Percentiles rank a stretch among this genome's conserved stretches.
Evolutionary conservation across 2,329 filamentous ascomycete species (phyloP).

Genomic region (Xylariaceae sp.): DNA sequence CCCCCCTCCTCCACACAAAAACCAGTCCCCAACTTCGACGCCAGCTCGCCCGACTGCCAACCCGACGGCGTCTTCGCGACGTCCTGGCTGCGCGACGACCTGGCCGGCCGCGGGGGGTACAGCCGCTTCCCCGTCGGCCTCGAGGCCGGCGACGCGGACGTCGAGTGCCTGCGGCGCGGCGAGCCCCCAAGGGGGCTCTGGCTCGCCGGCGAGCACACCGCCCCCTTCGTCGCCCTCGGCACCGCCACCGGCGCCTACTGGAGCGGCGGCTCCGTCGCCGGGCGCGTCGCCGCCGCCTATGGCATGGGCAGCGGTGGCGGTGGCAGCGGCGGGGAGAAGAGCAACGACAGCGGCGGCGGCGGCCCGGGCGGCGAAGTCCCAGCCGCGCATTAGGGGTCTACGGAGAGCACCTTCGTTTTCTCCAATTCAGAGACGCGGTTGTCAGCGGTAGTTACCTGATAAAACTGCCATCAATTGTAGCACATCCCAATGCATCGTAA

Average conservation of each 20-base stretch:
- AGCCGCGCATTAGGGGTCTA: too few relatives aligned
- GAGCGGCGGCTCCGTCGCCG: constrained; percentile 74
- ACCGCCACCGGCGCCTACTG: constrained; percentile 89
- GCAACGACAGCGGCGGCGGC: too few relatives aligned
- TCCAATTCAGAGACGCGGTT: too few relatives aligned
- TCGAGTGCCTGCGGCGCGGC: constrained; percentile 56
- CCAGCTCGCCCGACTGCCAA: constrained; percentile 45
- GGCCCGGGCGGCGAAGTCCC: too few relatives aligned
- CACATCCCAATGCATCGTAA: too few relatives aligned
- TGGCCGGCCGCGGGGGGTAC: constrained; percentile 78
- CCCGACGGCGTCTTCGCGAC: constrained; percentile 62
- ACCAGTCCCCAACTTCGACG: too few relatives aligned
- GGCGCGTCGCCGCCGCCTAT: constrained; percentile 52
- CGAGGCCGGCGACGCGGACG: constrained; percentile 61
- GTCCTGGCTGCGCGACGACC: constrained; percentile 68
- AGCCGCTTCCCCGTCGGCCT: constrained; percentile 77
- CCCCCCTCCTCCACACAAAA: too few relatives aligned
- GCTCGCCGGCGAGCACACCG: constrained; percentile 86
- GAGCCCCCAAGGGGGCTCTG: constrained; percentile 64
- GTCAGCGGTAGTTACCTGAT: too few relatives aligned
- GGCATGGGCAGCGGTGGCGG: constrained; percentile 22
- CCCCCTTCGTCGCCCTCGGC: constrained; percentile 80
- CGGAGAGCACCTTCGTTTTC: too few relatives aligned
- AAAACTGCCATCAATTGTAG: too few relatives aligned
- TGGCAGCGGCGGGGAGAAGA: too few relatives aligned